Base-by-base conservation (phyloP, 805 yeast genomes). In the Kluyveromyces dobzhanskii region DNA sequence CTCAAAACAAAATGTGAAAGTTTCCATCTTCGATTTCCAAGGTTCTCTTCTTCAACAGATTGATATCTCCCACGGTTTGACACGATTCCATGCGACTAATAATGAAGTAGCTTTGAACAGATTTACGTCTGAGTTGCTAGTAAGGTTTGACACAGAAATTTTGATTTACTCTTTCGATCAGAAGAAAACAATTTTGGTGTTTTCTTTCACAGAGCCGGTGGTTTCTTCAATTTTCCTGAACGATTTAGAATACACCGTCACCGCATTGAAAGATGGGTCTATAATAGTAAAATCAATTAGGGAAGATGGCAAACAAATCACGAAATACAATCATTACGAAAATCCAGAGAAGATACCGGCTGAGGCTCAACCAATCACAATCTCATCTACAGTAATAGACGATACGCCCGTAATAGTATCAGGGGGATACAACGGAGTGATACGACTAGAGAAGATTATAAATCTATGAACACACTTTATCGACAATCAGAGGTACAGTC, bases 81-180 rank as follows among this genome's bases (percentile, higher is more conserved):
- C 48, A 13, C 42, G 38, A 17, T 38, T 21, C 8, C 36, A 17
- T 24, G 26, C 25, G 3, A 17, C 34, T n/a, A 36, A 31, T 14
- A 40, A 39, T 11, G 43, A 44, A 26, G 37, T 55, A 31, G 42
- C 40, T 21, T 44, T 56, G 30, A 57, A 57, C 35, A 54, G 56
- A 39, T 53, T 48, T 30, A 54, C 50, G 16, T 57, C 61, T n/a
- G 57, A 55, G 42, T 30, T 57, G 18, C 35, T 58, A 28, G 46
- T 59, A 5, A 57, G 54, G 32, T 26, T 53, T 14, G 43, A 40
- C 4, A 47, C 44, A 16, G 43, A 38, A 19, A 26, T 56, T 2
- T 32, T 55, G 3, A 35, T 56, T 7, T 59, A 59, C 42, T 59
- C 64, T 2, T 57, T 57, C 34, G 62, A 57, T 37, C 57, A 55